Evolutionary conservation across 2,329 filamentous ascomycete species (phyloP).

Genomic region (Ceratocystis eucalypticola): DNA sequence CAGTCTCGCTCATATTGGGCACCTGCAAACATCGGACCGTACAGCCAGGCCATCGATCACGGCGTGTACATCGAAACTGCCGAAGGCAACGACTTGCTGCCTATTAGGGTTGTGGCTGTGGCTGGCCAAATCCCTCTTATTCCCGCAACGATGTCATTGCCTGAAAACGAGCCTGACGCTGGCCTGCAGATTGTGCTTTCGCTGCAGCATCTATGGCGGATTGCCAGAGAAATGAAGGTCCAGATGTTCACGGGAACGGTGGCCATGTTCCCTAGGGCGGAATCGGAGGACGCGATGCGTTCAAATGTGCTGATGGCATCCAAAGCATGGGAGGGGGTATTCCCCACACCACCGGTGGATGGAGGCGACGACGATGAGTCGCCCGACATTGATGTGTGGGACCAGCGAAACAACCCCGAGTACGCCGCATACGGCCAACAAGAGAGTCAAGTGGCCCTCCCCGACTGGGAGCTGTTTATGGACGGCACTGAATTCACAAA

Average conservation of each 20-base stretch:
- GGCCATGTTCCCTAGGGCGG: slow-evolving; percentile 49
- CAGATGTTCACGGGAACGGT: slow-evolving; percentile 63
- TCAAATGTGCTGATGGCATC: slow-evolving; percentile 32
- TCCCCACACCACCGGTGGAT: slow-evolving; percentile 28
- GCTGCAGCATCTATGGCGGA: slow-evolving; percentile 79
- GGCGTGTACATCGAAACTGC: slow-evolving; percentile 23
- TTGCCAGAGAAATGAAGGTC: slow-evolving; percentile 58
- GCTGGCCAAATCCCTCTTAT: slow-evolving; percentile 87
- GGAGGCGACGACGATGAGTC: slow-evolving; percentile 35
- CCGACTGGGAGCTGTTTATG: slow-evolving; percentile 38
- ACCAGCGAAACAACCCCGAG: slow-evolving; percentile 43
- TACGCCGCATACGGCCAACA: slow-evolving; percentile 32
- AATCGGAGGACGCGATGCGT: slow-evolving; percentile 24
- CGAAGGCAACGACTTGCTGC: slow-evolving; percentile 46
- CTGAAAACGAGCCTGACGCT: slow-evolving; percentile 25
- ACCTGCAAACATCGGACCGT: slow-evolving; percentile 91
- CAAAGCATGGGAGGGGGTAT: slow-evolving; percentile 36
- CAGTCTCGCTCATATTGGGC: slow-evolving; percentile 95
- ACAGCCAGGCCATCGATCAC: slow-evolving; percentile 70
- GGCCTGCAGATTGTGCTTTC: slow-evolving; percentile 53
- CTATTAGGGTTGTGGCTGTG: slow-evolving; percentile 46
- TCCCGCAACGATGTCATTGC: slow-evolving; percentile 61
- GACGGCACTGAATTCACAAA: slow-evolving; percentile 28
- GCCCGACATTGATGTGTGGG: slow-evolving; percentile 52
- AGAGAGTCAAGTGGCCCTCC: slow-evolving; percentile 28